Conservation (phyloP, 2,329 filamentous ascomycete genomes). For the Colletotrichum echinochloae region DNA sequence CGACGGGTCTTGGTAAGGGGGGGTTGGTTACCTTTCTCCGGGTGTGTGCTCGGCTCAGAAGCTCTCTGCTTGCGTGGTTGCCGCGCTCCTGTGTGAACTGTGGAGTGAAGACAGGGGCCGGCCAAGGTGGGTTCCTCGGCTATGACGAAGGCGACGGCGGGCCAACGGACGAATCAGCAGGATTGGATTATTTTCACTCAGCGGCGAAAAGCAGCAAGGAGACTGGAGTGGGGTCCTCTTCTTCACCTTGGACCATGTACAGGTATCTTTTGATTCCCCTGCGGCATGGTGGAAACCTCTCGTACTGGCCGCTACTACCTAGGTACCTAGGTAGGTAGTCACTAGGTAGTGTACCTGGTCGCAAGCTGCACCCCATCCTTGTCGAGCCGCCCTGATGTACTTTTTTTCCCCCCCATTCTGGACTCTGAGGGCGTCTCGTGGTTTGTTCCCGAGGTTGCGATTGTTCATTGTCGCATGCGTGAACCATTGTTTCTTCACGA, state of each 20-base stretch:
- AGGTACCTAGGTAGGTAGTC: too few relatives aligned
- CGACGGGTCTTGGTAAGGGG: constrained; percentile 6
- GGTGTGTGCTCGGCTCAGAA: constrained; percentile 34
- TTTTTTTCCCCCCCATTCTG: too few relatives aligned
- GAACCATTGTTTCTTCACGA: background rate
- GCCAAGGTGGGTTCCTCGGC: constrained; percentile 39
- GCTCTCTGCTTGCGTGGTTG: constrained; percentile 26
- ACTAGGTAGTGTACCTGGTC: background rate
- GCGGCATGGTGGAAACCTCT: background rate
- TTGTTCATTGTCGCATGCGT: background rate
- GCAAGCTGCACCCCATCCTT: background rate
- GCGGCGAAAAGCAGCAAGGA: constrained; percentile 30
- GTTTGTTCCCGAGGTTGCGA: background rate
- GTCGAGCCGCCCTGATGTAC: too few relatives aligned
- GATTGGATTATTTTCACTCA: constrained; percentile 41
- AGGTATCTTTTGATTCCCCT: background rate
- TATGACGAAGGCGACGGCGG: constrained; percentile 42
- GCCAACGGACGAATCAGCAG: constrained; percentile 40
- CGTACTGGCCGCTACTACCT: background rate
- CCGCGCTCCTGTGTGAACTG: constrained; percentile 32
- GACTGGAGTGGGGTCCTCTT: constrained; percentile 25
- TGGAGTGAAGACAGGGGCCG: constrained; percentile 32
- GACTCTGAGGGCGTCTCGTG: background rate
- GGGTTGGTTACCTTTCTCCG: background rate
- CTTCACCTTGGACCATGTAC: constrained; percentile 1